phyloP scores from a whole-genome alignment of 768 basidiomycete species.

The Gymnopilus junonius region DNA sequence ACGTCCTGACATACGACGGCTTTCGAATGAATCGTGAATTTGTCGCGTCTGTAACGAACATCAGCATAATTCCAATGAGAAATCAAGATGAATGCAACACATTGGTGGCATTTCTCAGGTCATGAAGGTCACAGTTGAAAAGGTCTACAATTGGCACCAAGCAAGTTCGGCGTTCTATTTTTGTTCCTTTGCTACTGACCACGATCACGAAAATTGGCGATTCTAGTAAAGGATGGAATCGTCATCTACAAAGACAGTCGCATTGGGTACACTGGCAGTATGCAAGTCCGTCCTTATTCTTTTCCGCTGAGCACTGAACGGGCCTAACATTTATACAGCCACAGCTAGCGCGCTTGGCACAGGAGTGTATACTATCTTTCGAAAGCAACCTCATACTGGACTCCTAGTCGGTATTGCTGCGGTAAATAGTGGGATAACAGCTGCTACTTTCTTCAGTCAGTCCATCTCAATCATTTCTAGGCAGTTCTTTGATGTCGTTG shows the following conservation, averaged over 20 bases:
- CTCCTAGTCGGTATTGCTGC: slow-evolving; percentile 62
- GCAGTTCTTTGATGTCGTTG: slow-evolving; percentile 1
- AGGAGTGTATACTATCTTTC: slow-evolving; percentile 48
- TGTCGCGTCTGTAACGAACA: slow-evolving; percentile 67
- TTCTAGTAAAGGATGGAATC: slow-evolving; percentile 30
- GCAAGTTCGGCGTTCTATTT: neutral
- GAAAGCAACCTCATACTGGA: slow-evolving; percentile 49
- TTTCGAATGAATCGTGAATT: slow-evolving; percentile 88
- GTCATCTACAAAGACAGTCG: slow-evolving; percentile 45
- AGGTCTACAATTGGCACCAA: neutral
- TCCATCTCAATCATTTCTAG: slow-evolving; percentile 9
- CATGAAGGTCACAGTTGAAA: neutral
- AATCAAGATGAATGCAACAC: slow-evolving; percentile 29
- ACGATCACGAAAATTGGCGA: slow-evolving; percentile 1
- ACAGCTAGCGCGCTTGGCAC: slow-evolving; percentile 55
- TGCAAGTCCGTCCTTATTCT: slow-evolving; percentile 74
- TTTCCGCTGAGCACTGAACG: slow-evolving; percentile 25
- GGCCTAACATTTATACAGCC: slow-evolving; percentile 46
- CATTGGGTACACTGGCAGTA: slow-evolving; percentile 64
- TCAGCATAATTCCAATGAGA: slow-evolving; percentile 5
- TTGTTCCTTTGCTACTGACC: neutral
- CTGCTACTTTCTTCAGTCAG: slow-evolving; percentile 81
- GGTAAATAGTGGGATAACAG: slow-evolving; percentile 72
- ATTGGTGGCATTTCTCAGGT: slow-evolving; percentile 38
- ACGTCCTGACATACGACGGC: slow-evolving; percentile 93